Conservation (phyloP, 257 asterid species). For the Nicotiana knightiana region DNA sequence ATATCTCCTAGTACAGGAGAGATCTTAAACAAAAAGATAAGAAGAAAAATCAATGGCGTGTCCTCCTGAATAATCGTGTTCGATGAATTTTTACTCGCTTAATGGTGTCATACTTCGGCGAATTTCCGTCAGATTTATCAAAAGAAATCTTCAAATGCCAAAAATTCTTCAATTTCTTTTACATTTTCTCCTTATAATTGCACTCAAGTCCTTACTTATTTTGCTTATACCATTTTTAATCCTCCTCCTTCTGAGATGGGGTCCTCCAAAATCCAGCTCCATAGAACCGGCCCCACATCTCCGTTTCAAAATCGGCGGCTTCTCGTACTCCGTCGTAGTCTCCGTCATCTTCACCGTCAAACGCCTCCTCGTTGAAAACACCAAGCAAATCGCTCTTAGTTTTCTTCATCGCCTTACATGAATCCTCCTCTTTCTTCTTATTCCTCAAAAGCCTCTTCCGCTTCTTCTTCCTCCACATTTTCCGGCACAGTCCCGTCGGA, state of each 20-base stretch:
- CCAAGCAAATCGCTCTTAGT: neutral
- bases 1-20: neutral
- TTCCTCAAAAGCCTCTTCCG: slow-evolving; percentile 33
- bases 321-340: slow-evolving; percentile 22
- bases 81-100: neutral
- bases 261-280: slow-evolving; percentile 87
- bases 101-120: neutral
- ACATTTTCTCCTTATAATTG: neutral
- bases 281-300: slow-evolving; percentile 66
- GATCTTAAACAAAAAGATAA: too few relatives aligned
- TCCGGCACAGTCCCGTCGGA: slow-evolving; percentile 66
- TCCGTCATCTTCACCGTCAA: slow-evolving; percentile 18
- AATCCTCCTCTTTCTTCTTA: slow-evolving; percentile 16
- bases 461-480: slow-evolving; percentile 40
- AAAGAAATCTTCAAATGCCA: neutral
- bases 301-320: slow-evolving; percentile 38
- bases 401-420: neutral
- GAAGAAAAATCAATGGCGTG: neutral
- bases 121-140: neutral
- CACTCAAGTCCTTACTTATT: neutral
- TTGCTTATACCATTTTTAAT: neutral
- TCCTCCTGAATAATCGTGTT: neutral
- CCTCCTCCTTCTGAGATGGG: slow-evolving; percentile 42
- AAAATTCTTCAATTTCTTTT: neutral
- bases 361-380: neutral